A percentile compares a stretch with the other conserved stretches of the same genome.
Conservation (phyloP, 345 rosid genomes). For the Citrus mangshanensis region DNA sequence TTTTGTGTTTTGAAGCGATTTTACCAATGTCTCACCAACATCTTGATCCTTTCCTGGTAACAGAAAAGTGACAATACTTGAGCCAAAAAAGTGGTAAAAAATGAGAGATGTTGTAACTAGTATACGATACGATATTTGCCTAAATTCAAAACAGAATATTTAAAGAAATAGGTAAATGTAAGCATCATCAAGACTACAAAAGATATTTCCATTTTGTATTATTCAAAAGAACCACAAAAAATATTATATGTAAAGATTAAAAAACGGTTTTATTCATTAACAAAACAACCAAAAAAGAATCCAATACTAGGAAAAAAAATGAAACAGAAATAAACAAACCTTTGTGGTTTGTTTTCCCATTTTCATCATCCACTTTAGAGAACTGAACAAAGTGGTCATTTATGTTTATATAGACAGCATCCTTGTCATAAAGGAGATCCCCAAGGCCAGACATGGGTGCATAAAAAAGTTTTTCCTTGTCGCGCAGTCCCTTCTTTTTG, state of each 20-base stretch:
- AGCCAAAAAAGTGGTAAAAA: background rate
- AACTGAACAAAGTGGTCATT: constrained; percentile 89
- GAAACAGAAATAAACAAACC: constrained; percentile 36
- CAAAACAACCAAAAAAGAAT: background rate
- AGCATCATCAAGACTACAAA: background rate
- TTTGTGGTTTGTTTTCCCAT: constrained; percentile 46
- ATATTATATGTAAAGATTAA: background rate
- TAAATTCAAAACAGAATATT: background rate
- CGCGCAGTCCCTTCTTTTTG: constrained; percentile 83
- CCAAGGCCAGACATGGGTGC: constrained; percentile 99
- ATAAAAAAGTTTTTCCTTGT: constrained; percentile 87
- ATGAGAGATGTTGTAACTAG: no score
- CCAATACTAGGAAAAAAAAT: background rate
- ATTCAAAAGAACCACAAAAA: background rate
- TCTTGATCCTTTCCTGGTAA: constrained; percentile 65
- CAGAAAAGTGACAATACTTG: background rate
- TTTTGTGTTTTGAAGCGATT: constrained; percentile 76
- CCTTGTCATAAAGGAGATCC: constrained; percentile 90
- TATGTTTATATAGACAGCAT: constrained; percentile 94
- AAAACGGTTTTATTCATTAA: background rate
- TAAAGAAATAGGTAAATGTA: background rate
- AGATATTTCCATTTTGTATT: background rate
- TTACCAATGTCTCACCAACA: constrained; percentile 82
- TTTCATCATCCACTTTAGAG: constrained; percentile 66
- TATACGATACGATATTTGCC: background rate